Percentiles rank a stretch among this genome's conserved stretches.
Evolutionary conservation across 805 yeast genomes (phyloP).

Genomic region (Wickerhamiella spandovensis): DNA sequence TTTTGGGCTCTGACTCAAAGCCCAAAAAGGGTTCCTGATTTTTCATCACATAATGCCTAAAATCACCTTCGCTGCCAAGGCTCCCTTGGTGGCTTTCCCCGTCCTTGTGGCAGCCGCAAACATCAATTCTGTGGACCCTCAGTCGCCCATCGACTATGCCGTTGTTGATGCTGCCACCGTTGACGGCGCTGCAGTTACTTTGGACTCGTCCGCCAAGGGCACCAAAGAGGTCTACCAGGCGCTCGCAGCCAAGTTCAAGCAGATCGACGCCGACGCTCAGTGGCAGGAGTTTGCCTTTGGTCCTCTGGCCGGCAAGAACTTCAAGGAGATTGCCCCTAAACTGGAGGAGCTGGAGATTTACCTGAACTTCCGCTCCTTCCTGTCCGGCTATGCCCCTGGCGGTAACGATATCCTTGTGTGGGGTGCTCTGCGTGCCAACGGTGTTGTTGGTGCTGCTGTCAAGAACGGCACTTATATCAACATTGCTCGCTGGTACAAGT

Average conservation of each 20-base stretch:
- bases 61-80: constrained; percentile 71
- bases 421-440: constrained; percentile 90
- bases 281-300: constrained; percentile 53
- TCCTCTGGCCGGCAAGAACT: constrained; percentile 68
- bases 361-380: constrained; percentile 71
- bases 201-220: constrained; percentile 26
- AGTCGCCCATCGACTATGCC: constrained; percentile 40
- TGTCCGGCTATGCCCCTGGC: constrained; percentile 53
- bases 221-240: constrained; percentile 33
- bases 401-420: constrained; percentile 78
- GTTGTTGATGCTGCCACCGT: constrained; percentile 62
- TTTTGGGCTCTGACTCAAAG: background rate
- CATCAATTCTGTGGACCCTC: constrained; percentile 37
- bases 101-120: constrained; percentile 66
- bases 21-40: background rate
- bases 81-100: constrained; percentile 69
- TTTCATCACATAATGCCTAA: constrained; percentile 3
- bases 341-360: constrained; percentile 72
- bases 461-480: constrained; percentile 75
- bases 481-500: constrained; percentile 85
- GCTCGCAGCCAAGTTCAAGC: constrained; percentile 28
- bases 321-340: constrained; percentile 66
- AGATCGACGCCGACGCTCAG: constrained; percentile 38
- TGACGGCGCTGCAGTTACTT: constrained; percentile 28
- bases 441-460: constrained; percentile 81